Base-by-base conservation (phyloP, 1,284 basidiomycete species). In the Moesziomyces parantarcticus region DNA sequence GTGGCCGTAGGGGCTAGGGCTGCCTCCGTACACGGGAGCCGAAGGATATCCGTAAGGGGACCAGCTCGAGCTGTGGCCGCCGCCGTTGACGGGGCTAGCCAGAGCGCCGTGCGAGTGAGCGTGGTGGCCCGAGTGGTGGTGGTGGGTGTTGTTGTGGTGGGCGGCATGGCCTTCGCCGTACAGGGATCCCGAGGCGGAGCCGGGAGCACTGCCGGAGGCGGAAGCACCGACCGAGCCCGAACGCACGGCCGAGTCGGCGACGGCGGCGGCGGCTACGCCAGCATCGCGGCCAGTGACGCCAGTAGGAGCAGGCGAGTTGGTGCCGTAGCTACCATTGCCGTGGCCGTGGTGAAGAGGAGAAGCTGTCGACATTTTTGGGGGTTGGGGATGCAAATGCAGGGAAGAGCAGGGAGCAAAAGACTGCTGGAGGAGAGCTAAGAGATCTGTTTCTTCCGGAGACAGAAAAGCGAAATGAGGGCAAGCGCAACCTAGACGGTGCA, bases 291-390 rank as follows among this genome's bases (percentile, higher is more conserved):
- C 64, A 39, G 64, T 58, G 25, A 66, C 46, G 43, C 62, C 62
- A 42, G 60, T 50, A 10, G 71, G 71, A 51, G 62, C 65, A 22
- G 71, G 71, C 32, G 71, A 74, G 50, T 74, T 74, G 58, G 71
- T 58, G 51, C 46, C 58, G 43, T 74, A 69, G 62, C 58, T 69
- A 36, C 61, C 65, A 16, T 69, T 69, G 65, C 62, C 48, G 52
- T 74, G 71, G 45, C 71, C 71, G 29, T 74, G 71, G 58, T 74
- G 71, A 20, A 74, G 71, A n/a, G 71, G 66, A 21, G 71, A 74
- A 50, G 66, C 71, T 16, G 71, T 69, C 41, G 71, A 74, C 71
- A 74, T 74, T 59, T 49, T 26, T 11, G 29, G 42, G 44, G 14
- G 23, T 16, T 4, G 10, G 22, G 10, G 16, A 10, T 25, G 13